Conservation (phyloP, 2,329 filamentous ascomycete species). For the Venturia pyrina region DNA sequence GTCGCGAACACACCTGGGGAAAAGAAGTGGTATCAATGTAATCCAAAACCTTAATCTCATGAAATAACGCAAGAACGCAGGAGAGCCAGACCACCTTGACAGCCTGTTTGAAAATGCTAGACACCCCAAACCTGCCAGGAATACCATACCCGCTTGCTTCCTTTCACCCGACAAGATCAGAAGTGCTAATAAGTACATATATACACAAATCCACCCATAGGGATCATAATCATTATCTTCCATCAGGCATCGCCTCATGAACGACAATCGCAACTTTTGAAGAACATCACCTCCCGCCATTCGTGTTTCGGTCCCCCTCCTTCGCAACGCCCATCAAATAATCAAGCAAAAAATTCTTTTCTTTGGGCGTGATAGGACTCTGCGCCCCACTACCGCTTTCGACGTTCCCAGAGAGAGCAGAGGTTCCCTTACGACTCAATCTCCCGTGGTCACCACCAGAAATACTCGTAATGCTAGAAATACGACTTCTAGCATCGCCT, state of each 20-base stretch:
- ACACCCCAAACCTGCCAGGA: background rate
- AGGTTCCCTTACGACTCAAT: background rate
- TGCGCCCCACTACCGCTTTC: conserved; percentile 17
- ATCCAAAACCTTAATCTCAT: background rate
- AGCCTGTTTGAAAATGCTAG: background rate
- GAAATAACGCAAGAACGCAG: background rate
- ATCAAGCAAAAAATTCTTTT: conserved; percentile 66
- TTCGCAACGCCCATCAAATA: conserved; percentile 55
- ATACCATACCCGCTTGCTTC: background rate
- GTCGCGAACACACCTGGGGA: background rate
- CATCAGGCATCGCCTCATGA: background rate
- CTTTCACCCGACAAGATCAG: background rate
- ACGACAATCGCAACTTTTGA: background rate
- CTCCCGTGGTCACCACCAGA: conserved; percentile 2
- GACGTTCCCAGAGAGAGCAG: background rate
- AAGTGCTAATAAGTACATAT: background rate
- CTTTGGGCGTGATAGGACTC: conserved; percentile 54
- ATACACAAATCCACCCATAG: background rate
- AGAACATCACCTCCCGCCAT: background rate
- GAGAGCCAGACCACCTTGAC: background rate
- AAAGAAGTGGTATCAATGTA: background rate
- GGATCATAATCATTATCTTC: background rate
- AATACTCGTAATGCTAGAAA: conserved; percentile 3
- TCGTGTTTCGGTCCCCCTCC: background rate
- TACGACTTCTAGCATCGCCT: background rate